phyloP scores from a whole-genome alignment of 805 yeast genomes.

The Kodamaea neixiangensis region DNA sequence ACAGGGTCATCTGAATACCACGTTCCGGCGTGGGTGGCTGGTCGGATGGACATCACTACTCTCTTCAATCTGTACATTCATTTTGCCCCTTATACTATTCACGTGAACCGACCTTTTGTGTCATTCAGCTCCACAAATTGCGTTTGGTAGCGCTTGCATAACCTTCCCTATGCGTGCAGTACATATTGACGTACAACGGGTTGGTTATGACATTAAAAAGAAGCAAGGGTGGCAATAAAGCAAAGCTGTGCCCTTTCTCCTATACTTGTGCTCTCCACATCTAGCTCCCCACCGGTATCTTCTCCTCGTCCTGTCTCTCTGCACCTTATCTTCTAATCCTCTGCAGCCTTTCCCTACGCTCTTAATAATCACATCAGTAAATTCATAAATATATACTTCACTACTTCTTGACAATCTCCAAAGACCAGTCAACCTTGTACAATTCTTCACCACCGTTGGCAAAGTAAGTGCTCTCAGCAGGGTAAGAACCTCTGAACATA shows the following conservation, averaged over 20 bases:
- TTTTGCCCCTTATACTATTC: not conserved
- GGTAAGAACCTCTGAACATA: conserved; percentile 36
- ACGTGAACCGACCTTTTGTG: not conserved
- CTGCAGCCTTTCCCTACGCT: too few relatives aligned
- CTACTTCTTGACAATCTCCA: conserved; percentile 33
- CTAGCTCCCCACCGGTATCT: too few relatives aligned
- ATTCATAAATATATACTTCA: too few relatives aligned
- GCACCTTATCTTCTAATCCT: too few relatives aligned
- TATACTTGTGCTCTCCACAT: too few relatives aligned
- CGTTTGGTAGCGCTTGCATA: not conserved
- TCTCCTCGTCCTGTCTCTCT: too few relatives aligned
- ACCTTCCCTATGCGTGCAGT: not conserved
- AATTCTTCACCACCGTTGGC: conserved; percentile 31
- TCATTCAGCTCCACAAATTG: too few relatives aligned
- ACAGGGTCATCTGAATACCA: conserved; percentile 68
- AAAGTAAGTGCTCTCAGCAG: conserved; percentile 34
- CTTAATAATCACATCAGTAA: too few relatives aligned
- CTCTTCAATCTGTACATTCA: not conserved
- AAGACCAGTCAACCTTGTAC: conserved; percentile 33
- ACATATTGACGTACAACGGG: not conserved
- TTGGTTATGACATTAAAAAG: too few relatives aligned
- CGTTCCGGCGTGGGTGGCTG: conserved; percentile 87
- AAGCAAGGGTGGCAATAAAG: too few relatives aligned
- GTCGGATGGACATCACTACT: conserved; percentile 35
- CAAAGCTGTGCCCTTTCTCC: too few relatives aligned